Percentiles rank a stretch among this genome's conserved stretches.
Evolutionary conservation across 768 basidiomycete species (phyloP).

Genomic region (Pisolithus marmoratus): DNA sequence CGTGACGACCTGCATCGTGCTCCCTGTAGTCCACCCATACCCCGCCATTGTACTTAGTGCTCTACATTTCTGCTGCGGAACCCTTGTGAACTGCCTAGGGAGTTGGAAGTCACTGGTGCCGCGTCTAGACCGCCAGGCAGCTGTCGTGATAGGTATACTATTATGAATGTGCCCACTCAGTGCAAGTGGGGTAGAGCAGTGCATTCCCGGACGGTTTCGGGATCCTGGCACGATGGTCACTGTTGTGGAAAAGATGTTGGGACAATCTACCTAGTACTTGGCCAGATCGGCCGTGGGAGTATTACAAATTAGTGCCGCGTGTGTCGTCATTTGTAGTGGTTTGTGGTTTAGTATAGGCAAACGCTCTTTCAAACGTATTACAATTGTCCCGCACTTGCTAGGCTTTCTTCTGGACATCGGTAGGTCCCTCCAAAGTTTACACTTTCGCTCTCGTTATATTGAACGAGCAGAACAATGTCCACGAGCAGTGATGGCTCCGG

Average conservation of each 20-base stretch:
- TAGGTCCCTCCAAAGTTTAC: neutral
- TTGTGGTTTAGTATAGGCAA: no score
- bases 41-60: conserved; percentile 36
- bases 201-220: no score
- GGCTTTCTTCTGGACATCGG: neutral
- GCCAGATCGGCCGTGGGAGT: neutral
- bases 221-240: no score
- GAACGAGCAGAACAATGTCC: conserved; percentile 11
- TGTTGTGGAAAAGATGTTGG: no score
- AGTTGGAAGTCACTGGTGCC: neutral
- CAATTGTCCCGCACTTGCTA: neutral
- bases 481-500: conserved; percentile 9
- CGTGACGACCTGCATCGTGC: conserved; percentile 6
- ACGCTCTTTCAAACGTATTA: no score
- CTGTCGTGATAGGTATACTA: no score
- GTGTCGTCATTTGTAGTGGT: no score
- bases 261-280: no score
- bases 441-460: no score
- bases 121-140: no score
- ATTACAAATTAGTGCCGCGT: neutral
- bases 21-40: conserved; percentile 4
- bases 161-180: no score
- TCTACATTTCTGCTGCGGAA: conserved; percentile 77
- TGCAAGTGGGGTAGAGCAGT: no score
- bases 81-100: conserved; percentile 32